phyloP scores from a whole-genome alignment of 306 rosid species.

The Begonia fuchsioides region DNA sequence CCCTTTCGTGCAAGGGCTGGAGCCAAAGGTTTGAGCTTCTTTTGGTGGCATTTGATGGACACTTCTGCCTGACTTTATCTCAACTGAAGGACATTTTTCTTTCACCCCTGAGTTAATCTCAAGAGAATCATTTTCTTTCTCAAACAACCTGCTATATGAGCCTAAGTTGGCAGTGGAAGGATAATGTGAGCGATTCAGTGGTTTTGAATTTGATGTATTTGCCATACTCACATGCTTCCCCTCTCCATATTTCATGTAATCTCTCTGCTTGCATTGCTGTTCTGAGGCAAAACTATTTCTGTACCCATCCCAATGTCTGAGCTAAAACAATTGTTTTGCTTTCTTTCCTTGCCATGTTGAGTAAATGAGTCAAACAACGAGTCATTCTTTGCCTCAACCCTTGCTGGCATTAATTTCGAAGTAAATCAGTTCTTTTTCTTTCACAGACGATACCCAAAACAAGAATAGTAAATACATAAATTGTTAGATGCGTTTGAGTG shows the following conservation, averaged over 20 bases:
- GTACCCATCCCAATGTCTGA: too few species aligned
- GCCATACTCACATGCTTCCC: slow-evolving; percentile 18
- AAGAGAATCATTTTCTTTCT: slow-evolving; percentile 21
- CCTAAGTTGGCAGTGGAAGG: slow-evolving; percentile 28
- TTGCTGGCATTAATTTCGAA: background rate
- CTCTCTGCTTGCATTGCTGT: too few species aligned
- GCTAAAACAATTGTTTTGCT: too few species aligned
- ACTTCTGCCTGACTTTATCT: background rate
- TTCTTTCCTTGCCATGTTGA: too few species aligned
- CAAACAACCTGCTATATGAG: slow-evolving; percentile 29
- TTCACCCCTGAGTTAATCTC: too few species aligned
- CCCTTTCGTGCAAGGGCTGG: slow-evolving; percentile 30
- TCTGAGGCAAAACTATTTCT: too few species aligned
- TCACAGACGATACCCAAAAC: too few species aligned
- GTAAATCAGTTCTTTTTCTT: too few species aligned
- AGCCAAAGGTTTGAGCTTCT: slow-evolving; percentile 21
- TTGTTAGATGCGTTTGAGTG: background rate
- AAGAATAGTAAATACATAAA: background rate
- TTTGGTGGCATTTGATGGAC: slow-evolving; percentile 26
- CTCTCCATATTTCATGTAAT: background rate
- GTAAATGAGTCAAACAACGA: background rate
- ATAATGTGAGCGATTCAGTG: slow-evolving; percentile 25
- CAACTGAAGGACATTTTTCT: too few species aligned
- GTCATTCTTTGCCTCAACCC: background rate
- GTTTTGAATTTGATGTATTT: slow-evolving; percentile 25